These are phyloP conservation scores for Aspergillus thermomutatus DNA, from an alignment of 2,329 filamentous ascomycete genomes.

Conservation along the genomic window DNA sequence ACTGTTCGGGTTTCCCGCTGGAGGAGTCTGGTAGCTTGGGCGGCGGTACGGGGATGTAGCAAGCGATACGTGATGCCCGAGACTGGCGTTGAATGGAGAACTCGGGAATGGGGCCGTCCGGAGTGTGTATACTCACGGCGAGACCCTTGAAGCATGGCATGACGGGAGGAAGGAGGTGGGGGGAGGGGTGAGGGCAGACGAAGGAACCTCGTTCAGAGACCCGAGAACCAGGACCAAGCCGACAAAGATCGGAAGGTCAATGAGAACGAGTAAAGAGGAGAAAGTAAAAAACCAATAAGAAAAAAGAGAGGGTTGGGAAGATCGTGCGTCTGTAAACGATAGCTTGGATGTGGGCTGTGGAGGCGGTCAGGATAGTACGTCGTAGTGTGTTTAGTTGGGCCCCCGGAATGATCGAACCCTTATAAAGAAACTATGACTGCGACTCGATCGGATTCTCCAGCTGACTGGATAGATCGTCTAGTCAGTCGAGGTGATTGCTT, in stretches of 20 bases:
- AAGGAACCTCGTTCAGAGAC: background rate
- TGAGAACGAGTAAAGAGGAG: background rate
- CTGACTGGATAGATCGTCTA: background rate
- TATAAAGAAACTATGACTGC: background rate
- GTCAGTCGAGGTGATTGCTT: background rate
- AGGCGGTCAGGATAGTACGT: conserved; percentile 21
- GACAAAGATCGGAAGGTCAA: background rate
- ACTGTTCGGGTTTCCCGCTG: conserved; percentile 78
- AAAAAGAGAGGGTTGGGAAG: conserved; percentile 1
- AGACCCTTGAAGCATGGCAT: conserved; percentile 99
- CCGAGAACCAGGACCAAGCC: background rate
- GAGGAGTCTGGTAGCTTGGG: conserved; percentile 69
- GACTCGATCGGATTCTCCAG: background rate
- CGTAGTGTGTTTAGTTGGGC: conserved; percentile 5
- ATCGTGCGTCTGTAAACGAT: conserved; percentile 1
- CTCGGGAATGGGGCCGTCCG: conserved; percentile 77
- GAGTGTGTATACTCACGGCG: conserved; percentile 90
- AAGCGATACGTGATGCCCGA: conserved; percentile 85
- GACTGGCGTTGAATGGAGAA: conserved; percentile 94
- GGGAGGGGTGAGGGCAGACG: background rate
- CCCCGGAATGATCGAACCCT: background rate
- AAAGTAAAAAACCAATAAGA: background rate
- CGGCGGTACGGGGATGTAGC: conserved; percentile 93
- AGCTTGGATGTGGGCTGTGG: conserved; percentile 20
- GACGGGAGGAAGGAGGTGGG: conserved; percentile 14